Conservation (phyloP, 2,329 filamentous ascomycete species). For the Parastagonospora nodorum region DNA sequence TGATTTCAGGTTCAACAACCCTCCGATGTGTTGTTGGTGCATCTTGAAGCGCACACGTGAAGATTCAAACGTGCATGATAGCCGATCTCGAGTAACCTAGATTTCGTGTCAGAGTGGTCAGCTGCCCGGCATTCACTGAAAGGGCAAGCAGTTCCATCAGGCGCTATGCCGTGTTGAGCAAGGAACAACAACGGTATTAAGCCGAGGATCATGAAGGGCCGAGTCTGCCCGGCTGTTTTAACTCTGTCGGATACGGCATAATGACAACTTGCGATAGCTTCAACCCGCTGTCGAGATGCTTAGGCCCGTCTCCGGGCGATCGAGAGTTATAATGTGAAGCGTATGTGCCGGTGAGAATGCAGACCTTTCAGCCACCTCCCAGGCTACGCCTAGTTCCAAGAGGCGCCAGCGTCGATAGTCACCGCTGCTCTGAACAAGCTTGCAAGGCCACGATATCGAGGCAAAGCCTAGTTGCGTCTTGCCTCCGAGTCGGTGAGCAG, state of each 20-base stretch:
- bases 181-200: constrained; percentile 4
- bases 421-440: no score
- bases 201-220: constrained; percentile 21
- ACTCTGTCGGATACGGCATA: constrained; percentile 12
- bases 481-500: constrained; percentile 29
- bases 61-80: constrained; percentile 15
- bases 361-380: not conserved
- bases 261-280: constrained; percentile 26
- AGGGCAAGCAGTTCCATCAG: constrained; percentile 11
- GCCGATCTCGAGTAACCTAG: constrained; percentile 13
- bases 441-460: constrained; percentile 7
- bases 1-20: not conserved
- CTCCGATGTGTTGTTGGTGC: constrained; percentile 8
- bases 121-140: constrained; percentile 15
- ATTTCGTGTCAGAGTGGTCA: constrained; percentile 19
- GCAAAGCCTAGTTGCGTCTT: constrained; percentile 13
- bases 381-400: no score
- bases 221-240: constrained; percentile 20
- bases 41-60: constrained; percentile 8
- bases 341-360: no score
- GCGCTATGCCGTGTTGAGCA: constrained; percentile 10
- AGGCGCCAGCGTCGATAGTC: no score
- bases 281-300: constrained; percentile 12
- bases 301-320: constrained; percentile 11
- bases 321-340: not conserved